These are phyloP conservation scores for Dianthus caryophyllus DNA, from an alignment of 148 eudicot genomes.

Conservation along the genomic window DNA sequence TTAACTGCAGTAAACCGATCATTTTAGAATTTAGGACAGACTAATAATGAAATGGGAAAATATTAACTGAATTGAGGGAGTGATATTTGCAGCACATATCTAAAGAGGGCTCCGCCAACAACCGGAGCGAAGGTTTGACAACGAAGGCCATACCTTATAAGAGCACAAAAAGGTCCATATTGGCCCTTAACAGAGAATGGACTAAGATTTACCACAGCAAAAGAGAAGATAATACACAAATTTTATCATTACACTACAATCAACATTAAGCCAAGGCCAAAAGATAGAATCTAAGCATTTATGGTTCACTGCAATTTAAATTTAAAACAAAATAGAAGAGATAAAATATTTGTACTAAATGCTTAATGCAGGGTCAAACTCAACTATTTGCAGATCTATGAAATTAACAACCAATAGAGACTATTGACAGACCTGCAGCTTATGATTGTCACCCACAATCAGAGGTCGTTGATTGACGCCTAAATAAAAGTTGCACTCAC, in stretches of 20 bases:
- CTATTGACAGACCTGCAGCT: constrained; percentile 65
- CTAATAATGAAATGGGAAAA: too few relatives aligned
- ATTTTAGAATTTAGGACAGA: too few relatives aligned
- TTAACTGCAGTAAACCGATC: too few relatives aligned
- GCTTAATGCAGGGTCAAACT: not conserved
- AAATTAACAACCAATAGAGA: constrained; percentile 6
- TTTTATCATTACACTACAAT: not conserved
- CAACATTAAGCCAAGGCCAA: not conserved
- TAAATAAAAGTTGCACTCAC: constrained; percentile 85
- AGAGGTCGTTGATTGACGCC: constrained; percentile 95
- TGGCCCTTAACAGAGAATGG: not conserved
- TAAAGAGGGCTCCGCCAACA: not conserved
- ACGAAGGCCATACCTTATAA: not conserved
- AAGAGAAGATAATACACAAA: not conserved
- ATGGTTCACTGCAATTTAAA: not conserved
- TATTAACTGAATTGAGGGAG: too few relatives aligned
- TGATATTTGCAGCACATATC: not conserved
- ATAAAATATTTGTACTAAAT: not conserved
- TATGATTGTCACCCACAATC: constrained; percentile 96
- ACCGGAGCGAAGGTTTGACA: not conserved
- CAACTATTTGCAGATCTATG: not conserved
- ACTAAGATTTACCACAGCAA: not conserved
- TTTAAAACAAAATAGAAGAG: not conserved
- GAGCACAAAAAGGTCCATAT: not conserved
- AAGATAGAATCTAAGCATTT: not conserved